Conservation (phyloP, 768 basidiomycete species). For the Lactarius sanguifluus region DNA sequence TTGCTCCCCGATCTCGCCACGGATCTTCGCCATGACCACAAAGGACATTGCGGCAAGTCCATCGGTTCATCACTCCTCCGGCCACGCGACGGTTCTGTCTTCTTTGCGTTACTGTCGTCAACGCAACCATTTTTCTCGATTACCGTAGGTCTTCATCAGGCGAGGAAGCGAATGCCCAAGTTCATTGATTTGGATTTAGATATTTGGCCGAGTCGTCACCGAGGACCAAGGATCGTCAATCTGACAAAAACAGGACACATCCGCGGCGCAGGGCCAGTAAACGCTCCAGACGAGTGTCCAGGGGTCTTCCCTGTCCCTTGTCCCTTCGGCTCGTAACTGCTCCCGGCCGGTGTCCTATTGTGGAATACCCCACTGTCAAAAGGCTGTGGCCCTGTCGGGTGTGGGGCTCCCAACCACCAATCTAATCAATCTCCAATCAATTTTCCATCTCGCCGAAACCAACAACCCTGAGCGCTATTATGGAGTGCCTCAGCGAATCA, state of each 20-base stretch:
- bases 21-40: conserved; percentile 9
- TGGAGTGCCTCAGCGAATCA: background rate
- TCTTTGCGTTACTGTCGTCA: background rate
- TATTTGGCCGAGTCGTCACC: background rate
- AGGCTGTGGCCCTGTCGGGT: conserved; percentile 3
- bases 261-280: conserved; percentile 13
- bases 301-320: conserved; percentile 5
- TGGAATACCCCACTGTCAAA: background rate
- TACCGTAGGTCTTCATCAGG: background rate
- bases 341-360: conserved; percentile 10
- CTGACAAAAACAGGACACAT: conserved; percentile 5
- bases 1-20: conserved; percentile 23
- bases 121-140: background rate
- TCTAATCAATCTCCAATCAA: conserved; percentile 13
- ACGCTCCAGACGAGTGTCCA: conserved; percentile 14
- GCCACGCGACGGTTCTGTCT: background rate
- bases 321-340: conserved; percentile 11
- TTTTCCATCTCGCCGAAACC: background rate
- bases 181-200: conserved; percentile 2
- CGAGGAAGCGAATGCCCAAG: background rate
- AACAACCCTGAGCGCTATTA: conserved; percentile 7
- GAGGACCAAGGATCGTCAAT: conserved; percentile 20
- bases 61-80: background rate
- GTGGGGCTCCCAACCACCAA: conserved; percentile 12
- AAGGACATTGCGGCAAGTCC: background rate